Evolutionary conservation across 257 asterid genomes (phyloP), one percentile per base, ranked within the genome.

Genomic region (Solanum piurae): DNA sequence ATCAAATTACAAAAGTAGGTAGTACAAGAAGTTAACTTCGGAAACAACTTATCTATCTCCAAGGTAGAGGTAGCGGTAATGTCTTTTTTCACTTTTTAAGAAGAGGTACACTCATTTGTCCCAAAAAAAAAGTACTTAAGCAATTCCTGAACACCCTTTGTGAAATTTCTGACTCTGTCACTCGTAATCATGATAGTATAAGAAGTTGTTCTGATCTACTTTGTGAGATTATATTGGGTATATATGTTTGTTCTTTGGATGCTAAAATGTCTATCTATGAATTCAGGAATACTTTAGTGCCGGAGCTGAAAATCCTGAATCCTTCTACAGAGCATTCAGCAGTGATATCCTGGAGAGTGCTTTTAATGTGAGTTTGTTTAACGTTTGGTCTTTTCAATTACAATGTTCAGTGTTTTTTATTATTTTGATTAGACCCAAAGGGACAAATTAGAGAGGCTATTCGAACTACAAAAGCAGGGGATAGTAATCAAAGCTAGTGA

Each of bases 321-420:
- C 94, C 1, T 92, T 77, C 89, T 94, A 73, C 86, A 86, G 42
- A 21, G 86, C 82, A 42, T 92, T 94, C 95, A 91, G 93, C 92
- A 88, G 85, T 64, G 93, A 90, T 80, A 86, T 92, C 18, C 84
- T 92, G 9, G 90, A 90, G 82, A 92, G 93, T 25, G 95, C 96
- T 69, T 87, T 93, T 44, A 92, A 92, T 86, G 94, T 92, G 85
- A 87, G 89, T 37, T 34, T 14, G 11, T 6, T 38, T 23, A 55
- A 34, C 58, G 23, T 31, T 82, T 4, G 7, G 5, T 25, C 27
- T 36, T 87, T 38, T 42, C 46, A 20, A 16, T 18, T 33, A 10
- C 12, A 62, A 36, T 21, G 13, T 25, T 40, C 18, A 38, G 4
- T 34, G 9, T 20, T 69, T 34, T 12, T 74, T 37, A 49, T 36